Evolutionary conservation across 2,329 filamentous ascomycete species (phyloP), one percentile per base, ranked within the genome.

Genomic region (Fusarium nelsonii): DNA sequence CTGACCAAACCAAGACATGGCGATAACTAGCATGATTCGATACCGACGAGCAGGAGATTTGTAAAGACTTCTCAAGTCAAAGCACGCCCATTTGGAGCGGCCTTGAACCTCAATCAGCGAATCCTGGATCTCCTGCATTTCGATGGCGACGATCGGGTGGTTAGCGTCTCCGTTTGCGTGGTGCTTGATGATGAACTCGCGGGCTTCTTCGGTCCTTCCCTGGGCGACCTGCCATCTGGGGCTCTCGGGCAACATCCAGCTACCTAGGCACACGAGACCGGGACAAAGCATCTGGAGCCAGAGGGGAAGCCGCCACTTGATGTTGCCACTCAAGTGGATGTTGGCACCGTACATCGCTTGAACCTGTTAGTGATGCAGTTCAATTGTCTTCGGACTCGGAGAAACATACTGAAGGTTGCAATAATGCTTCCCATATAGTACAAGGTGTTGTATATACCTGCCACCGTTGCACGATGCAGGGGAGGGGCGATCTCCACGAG

Each of bases 401-500:
- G 4, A 4, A 3, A n/a, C 55, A 12, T 10, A 63, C 59, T 43
- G 6, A 63, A 63, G 2, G 59, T 60, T 12, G 59, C 59, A 8
- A 63, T 64, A 6, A 70, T 63, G 10, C 65, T 44, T 46, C 72
- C 86, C 9, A 82, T 73, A 26, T 81, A 81, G 68, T 80, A 82
- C 43, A 81, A 77, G 2, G 80, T 81, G 46, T 82, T 82, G 62
- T 81, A 81, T 30, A 86, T 80, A n/a, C 86, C 88, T 0, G 87
- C 88, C 20, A 89, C 79, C 3, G 87, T 82, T 26, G 84, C 87
- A 52, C 88, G 83, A 70, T 87, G 87, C 3, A 83, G 80, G 1
- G 88, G 87, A 59, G 89, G 88, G 0, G 86, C 82, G 54, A 88
- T 85, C 73, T 90, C 88, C 20, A 87, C 85, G 11, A 88, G 82